A percentile compares a stretch with the other conserved stretches of the same genome.
phyloP scores from a whole-genome alignment of 225 moss, liverwort and hornwort species.

The Sphagnum tenellum region DNA sequence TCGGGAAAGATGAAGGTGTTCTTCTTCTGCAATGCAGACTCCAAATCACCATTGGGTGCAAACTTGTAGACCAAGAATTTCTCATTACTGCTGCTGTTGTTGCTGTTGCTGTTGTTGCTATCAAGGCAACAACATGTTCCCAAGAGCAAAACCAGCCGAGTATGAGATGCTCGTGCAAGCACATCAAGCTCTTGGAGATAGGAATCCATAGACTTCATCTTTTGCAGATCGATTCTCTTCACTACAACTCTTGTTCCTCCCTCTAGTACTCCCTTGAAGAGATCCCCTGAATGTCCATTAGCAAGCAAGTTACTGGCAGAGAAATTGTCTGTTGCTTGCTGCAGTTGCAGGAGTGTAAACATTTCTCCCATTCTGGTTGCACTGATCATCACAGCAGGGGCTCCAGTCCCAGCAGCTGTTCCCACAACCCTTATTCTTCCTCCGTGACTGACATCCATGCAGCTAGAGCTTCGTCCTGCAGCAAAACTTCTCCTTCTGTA shows the following conservation, averaged over 20 bases:
- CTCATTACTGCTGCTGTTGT: conserved; percentile 71
- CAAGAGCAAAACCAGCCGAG: conserved; percentile 52
- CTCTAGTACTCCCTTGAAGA: conserved; percentile 67
- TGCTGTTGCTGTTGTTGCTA: too few species aligned
- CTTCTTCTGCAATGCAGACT: conserved; percentile 75
- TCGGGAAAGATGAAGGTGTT: conserved; percentile 52
- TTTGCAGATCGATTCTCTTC: conserved; percentile 66
- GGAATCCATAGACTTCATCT: conserved; percentile 63
- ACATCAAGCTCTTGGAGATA: conserved; percentile 88
- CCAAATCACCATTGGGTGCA: conserved; percentile 71
- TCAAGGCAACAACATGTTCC: conserved; percentile 35
- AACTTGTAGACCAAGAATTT: conserved; percentile 82
- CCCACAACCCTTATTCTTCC: conserved; percentile 33
- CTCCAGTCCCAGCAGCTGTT: conserved; percentile 25
- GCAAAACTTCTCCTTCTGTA: conserved; percentile 10
- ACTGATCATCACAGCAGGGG: conserved; percentile 30
- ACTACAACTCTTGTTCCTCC: conserved; percentile 60
- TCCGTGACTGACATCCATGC: conserved; percentile 14
- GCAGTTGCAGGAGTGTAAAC: conserved; percentile 59
- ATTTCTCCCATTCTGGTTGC: conserved; percentile 70
- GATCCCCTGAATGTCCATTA: conserved; percentile 70
- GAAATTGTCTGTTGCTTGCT: conserved; percentile 79
- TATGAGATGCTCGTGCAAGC: conserved; percentile 58
- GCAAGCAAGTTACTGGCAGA: conserved; percentile 49
- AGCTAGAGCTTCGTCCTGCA: conserved; percentile 10